Conservation (phyloP, 2,329 filamentous ascomycete genomes). For the Phyllosticta ampelicida region DNA sequence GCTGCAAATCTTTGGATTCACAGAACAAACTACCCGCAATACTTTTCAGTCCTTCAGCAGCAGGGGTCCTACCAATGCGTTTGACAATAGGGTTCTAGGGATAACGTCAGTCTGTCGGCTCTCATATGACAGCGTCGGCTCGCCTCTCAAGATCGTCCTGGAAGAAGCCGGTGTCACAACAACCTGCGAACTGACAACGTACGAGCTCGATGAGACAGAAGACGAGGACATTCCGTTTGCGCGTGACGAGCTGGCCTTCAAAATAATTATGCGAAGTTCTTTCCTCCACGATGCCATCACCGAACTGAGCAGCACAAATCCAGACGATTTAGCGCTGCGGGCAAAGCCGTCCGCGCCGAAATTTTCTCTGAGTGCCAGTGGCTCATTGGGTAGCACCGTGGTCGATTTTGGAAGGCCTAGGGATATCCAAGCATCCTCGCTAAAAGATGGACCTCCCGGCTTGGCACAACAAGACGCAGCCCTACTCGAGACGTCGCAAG, state of each 20-base stretch:
- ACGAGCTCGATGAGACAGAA: conserved; percentile 46
- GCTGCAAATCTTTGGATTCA: conserved; percentile 82
- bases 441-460: not conserved
- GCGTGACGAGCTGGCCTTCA: conserved; percentile 68
- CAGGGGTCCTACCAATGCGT: conserved; percentile 50
- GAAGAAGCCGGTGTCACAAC: conserved; percentile 81
- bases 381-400: conserved; percentile 48
- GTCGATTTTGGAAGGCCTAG: conserved; percentile 47
- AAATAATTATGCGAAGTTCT: conserved; percentile 82
- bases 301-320: conserved; percentile 59
- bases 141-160: conserved; percentile 72
- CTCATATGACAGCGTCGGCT: conserved; percentile 62
- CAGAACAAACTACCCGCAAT: conserved; percentile 20
- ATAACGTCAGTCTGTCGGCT: conserved; percentile 80
- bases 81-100: conserved; percentile 71
- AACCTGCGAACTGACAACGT: conserved; percentile 82
- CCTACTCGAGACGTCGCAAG: conserved; percentile 64
- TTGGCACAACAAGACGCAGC: conserved; percentile 11
- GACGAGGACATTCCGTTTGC: conserved; percentile 81
- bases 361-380: conserved; percentile 60
- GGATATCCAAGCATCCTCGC: not conserved
- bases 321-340: conserved; percentile 58
- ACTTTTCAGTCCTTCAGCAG: conserved; percentile 24
- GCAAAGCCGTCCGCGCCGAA: conserved; percentile 29
- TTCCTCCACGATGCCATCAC: conserved; percentile 62